phyloP scores from a whole-genome alignment of 371 early-diverging fungal genomes.

The Saksenaea oblongispora region DNA sequence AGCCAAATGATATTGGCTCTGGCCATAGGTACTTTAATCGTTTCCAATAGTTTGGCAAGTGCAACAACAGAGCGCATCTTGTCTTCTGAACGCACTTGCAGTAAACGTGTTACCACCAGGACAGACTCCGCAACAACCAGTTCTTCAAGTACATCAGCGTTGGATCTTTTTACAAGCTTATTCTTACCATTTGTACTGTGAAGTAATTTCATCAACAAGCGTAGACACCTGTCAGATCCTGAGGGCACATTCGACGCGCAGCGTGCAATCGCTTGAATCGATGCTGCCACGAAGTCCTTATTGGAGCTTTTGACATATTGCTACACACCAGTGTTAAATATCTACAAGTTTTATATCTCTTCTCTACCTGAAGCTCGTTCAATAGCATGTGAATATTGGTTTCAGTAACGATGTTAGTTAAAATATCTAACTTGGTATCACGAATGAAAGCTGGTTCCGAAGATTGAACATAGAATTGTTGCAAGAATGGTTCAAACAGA shows the following conservation, averaged over 20 bases:
- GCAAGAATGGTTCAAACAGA: slow-evolving; percentile 70
- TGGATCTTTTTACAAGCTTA: not conserved
- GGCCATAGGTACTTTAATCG: slow-evolving; percentile 64
- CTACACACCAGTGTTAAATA: slow-evolving; percentile 27
- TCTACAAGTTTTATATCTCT: not conserved
- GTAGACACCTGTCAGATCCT: slow-evolving; percentile 63
- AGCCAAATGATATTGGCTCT: slow-evolving; percentile 86
- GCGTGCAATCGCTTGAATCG: slow-evolving; percentile 74
- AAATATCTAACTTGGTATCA: slow-evolving; percentile 82
- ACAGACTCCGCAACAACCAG: slow-evolving; percentile 80
- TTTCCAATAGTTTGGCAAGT: slow-evolving; percentile 67
- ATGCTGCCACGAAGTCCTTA: slow-evolving; percentile 68
- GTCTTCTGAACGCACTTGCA: slow-evolving; percentile 60
- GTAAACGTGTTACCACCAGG: slow-evolving; percentile 70
- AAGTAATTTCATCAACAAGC: slow-evolving; percentile 67
- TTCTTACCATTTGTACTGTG: slow-evolving; percentile 69
- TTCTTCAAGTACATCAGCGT: slow-evolving; percentile 40
- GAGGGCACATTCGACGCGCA: slow-evolving; percentile 66
- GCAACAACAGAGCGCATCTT: slow-evolving; percentile 60
- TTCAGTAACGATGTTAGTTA: slow-evolving; percentile 69
- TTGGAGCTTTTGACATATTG: slow-evolving; percentile 76
- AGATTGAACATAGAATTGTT: slow-evolving; percentile 80
- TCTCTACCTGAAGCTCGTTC: slow-evolving; percentile 47
- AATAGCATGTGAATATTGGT: slow-evolving; percentile 57
- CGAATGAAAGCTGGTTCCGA: slow-evolving; percentile 80